Base-by-base conservation (phyloP, 495 filamentous ascomycete species). In the Baudoinia panamericana region DNA sequence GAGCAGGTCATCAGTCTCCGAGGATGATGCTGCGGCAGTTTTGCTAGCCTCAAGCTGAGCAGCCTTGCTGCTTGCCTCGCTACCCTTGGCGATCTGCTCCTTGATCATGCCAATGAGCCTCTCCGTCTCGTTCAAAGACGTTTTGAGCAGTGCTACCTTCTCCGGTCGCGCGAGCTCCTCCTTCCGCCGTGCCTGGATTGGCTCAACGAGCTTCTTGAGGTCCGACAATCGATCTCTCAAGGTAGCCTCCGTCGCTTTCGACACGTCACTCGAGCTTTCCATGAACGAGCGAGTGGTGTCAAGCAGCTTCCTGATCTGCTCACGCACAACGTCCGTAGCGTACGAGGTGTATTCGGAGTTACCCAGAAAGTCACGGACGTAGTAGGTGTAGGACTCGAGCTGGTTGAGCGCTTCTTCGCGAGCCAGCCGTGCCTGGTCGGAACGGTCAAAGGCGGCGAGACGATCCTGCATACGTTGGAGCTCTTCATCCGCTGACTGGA, bases 331-430 rank as follows among this genome's bases (percentile, higher is more conserved):
- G 1, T 68, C 57, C 31, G 77, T 87, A 31, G 85, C 75, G 10
- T 69, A 74, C 9, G 64, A 68, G 28, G 78, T 62, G 58, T 95
- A 95, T 12, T 69, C 70, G 40, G 80, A 73, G 46, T 81, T 76
- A 12, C 80, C 76, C 8, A 92, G 60, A 15, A 86, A 65, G 60
- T 95, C 92, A 4, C 85, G 77, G 28, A 79, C 73, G 45, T 74
- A 78, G 68, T 99, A 99, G 30, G 86, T 93, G 58, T 82, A 93
- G n/a, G 71, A 75, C 58, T 99, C 90, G 19, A 99, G 74, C 51
- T 81, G 78, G 63, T 99, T 99, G 20, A 94, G 64, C 8, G 82
- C 72, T 59, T 94, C 90, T 57, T 94, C 87, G 23, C 88, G 78
- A 30, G 75, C 64, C 29, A 75, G 60, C 21, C 86, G 82, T 4